Percentiles rank a stretch among this genome's conserved stretches.
Evolutionary conservation across 2,329 filamentous ascomycete species (phyloP).

Genomic region (Pseudogymnoascus sp.): DNA sequence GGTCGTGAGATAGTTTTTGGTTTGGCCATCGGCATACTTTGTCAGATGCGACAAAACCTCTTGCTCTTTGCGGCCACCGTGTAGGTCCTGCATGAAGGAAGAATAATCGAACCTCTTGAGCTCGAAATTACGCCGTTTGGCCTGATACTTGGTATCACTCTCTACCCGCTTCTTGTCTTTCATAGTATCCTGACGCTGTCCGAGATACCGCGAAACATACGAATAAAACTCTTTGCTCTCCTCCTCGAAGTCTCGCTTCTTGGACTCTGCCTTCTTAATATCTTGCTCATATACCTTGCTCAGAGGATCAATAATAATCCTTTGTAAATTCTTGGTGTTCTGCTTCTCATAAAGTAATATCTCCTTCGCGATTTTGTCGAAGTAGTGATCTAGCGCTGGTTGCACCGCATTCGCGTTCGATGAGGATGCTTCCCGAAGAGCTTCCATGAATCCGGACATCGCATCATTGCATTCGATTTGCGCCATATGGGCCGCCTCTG

Average conservation of each 20-base stretch:
- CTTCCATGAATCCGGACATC: constrained; percentile 72
- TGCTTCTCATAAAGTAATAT: constrained; percentile 80
- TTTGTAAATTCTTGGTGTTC: constrained; percentile 78
- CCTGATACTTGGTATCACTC: constrained; percentile 93
- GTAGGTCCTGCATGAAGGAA: constrained; percentile 98
- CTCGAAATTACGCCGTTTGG: constrained; percentile 88
- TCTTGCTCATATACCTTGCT: constrained; percentile 87
- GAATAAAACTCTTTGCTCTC: constrained; percentile 98
- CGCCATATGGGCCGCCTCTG: constrained; percentile 76
- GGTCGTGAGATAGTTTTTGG: constrained; percentile 69
- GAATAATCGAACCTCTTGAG: constrained; percentile 98
- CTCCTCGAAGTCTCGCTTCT: constrained; percentile 96
- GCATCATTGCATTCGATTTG: constrained; percentile 82
- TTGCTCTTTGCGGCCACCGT: constrained; percentile 96
- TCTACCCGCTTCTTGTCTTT: constrained; percentile 96
- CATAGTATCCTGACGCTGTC: constrained; percentile 86
- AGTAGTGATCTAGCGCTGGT: constrained; percentile 94
- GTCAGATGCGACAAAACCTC: constrained; percentile 92
- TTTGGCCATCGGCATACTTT: constrained; percentile 85
- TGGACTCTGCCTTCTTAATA: constrained; percentile 94
- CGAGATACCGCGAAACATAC: constrained; percentile 91
- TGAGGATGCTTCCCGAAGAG: constrained; percentile 75
- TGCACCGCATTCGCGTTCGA: constrained; percentile 97
- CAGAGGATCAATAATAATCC: constrained; percentile 89
- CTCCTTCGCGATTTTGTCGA: constrained; percentile 89